Evolutionary conservation across 306 rosid genomes (phyloP).

Genomic region (Argentina anserina): DNA sequence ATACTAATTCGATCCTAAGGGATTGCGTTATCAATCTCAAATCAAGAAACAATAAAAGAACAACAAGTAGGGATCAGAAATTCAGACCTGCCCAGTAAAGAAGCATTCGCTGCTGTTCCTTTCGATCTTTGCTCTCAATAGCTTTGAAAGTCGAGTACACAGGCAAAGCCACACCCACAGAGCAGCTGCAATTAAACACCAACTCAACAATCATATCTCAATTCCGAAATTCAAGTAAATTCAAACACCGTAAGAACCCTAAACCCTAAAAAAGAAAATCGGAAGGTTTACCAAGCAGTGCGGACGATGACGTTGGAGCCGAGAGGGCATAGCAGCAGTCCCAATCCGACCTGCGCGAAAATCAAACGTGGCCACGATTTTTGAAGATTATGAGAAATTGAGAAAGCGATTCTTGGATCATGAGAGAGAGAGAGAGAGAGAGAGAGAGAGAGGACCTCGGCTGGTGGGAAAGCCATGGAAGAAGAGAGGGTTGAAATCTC

Average conservation of each 20-base stretch:
- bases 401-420: background rate
- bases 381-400: background rate
- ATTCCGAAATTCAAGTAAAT: background rate
- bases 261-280: background rate
- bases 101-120: conserved; percentile 47
- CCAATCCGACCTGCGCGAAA: conserved; percentile 41
- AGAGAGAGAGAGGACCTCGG: conserved; percentile 18
- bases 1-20: background rate
- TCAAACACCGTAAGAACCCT: background rate
- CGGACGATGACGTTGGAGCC: conserved; percentile 38
- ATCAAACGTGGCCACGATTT: background rate
- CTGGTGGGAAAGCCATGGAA: conserved; percentile 19
- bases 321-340: conserved; percentile 33
- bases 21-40: background rate
- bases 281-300: conserved; percentile 40
- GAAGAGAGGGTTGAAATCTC: too few species aligned
- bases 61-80: background rate
- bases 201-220: background rate
- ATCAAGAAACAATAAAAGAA: background rate
- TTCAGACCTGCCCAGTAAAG: conserved; percentile 54
- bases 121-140: conserved; percentile 43
- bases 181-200: conserved; percentile 35
- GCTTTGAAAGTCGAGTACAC: conserved; percentile 60
- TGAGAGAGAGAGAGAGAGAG: background rate
- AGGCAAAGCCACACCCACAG: conserved; percentile 48